These are phyloP conservation scores for Ceratocystis alfenasii DNA, from an alignment of 2,329 filamentous ascomycete genomes.

Conservation along the genomic window DNA sequence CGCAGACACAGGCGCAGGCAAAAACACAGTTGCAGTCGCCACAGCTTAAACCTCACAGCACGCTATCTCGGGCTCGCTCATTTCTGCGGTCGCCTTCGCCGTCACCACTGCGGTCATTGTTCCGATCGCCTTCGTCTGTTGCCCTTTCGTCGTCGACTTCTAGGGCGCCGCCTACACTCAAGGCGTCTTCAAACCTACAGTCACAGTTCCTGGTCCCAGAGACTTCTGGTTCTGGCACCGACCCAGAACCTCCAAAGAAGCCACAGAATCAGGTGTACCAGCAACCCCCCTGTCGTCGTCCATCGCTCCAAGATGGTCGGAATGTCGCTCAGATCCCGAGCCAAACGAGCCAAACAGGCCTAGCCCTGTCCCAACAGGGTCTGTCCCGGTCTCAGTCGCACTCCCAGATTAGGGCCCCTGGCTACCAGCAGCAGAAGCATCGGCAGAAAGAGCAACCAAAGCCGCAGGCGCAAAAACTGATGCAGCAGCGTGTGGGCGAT, in stretches of 20 bases:
- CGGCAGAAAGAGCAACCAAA: neutral
- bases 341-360: neutral
- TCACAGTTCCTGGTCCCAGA: neutral
- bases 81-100: neutral
- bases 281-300: conserved; percentile 2
- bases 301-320: neutral
- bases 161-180: neutral
- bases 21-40: neutral
- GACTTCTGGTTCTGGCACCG: neutral
- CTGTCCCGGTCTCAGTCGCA: conserved; percentile 1
- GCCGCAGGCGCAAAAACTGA: neutral
- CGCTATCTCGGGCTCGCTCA: neutral
- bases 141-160: neutral
- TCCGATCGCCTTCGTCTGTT: neutral
- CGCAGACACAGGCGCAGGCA: neutral
- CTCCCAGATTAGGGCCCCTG: conserved; percentile 1
- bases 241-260: neutral
- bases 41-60: neutral
- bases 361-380: neutral
- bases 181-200: neutral
- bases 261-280: neutral
- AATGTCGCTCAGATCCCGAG: neutral
- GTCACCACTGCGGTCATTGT: neutral
- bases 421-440: neutral
- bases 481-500: no score